Evolutionary conservation across 495 filamentous ascomycete species (phyloP).

Genomic region (Choiromyces venosus): DNA sequence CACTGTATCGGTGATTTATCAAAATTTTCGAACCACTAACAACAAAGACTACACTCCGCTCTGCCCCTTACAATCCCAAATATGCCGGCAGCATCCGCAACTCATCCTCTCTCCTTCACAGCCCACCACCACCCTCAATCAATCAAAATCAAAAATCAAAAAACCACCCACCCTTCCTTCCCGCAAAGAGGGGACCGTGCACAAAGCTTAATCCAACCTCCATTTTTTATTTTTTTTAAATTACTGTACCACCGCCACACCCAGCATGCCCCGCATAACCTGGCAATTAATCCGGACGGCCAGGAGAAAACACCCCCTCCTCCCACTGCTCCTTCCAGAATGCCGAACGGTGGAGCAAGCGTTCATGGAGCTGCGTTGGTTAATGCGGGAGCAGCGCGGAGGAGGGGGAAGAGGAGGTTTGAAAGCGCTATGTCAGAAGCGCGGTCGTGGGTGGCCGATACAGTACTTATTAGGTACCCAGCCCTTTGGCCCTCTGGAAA

Average conservation of each 20-base stretch:
- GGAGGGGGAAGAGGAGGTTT: conserved; percentile 36
- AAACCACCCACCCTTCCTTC: neutral
- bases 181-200: neutral
- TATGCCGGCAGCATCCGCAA: too few species aligned
- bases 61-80: too few species aligned
- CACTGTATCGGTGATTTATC: neutral
- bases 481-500: conserved; percentile 77
- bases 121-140: too few species aligned
- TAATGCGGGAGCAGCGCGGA: conserved; percentile 55
- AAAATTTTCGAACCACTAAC: neutral
- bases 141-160: neutral
- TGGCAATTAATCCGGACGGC: conserved; percentile 57
- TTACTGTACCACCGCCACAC: conserved; percentile 4
- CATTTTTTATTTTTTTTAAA: neutral
- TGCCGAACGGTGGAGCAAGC: conserved; percentile 65
- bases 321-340: conserved; percentile 62
- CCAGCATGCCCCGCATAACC: conserved; percentile 69
- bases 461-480: conserved; percentile 89
- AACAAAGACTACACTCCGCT: neutral
- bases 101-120: too few species aligned
- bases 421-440: conserved; percentile 51
- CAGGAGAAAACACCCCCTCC: conserved; percentile 51
- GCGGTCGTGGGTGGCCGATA: conserved; percentile 65
- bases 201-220: neutral
- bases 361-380: conserved; percentile 78